Evolutionary conservation across 2,329 filamentous ascomycete species (phyloP).

Genomic region (Talaromyces sp.): DNA sequence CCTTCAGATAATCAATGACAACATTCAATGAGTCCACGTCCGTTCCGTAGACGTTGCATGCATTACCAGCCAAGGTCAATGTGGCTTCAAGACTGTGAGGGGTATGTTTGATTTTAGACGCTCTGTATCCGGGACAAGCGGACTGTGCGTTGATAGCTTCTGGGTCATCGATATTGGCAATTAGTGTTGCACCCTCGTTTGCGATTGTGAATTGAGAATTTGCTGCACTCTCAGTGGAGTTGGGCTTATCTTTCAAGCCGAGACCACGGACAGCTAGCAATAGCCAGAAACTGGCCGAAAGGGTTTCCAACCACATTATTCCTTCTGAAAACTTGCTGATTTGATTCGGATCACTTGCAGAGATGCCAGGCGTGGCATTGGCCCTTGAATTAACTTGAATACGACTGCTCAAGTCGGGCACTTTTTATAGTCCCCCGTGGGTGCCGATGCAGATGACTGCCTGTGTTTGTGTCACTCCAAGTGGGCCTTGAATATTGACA

Average conservation of each 20-base stretch:
- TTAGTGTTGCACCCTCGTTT: constrained; percentile 50
- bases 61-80: constrained; percentile 54
- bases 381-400: background rate
- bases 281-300: constrained; percentile 30
- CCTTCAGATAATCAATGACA: constrained; percentile 67
- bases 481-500: too few relatives aligned
- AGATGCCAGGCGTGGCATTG: too few relatives aligned
- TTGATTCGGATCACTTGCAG: too few relatives aligned
- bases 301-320: background rate
- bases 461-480: too few relatives aligned
- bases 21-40: constrained; percentile 70
- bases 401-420: too few relatives aligned
- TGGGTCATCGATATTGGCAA: constrained; percentile 68
- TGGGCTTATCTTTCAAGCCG: constrained; percentile 15
- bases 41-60: constrained; percentile 75
- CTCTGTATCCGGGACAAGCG: constrained; percentile 64
- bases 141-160: constrained; percentile 64
- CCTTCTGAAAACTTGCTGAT: background rate
- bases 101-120: constrained; percentile 52
- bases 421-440: too few relatives aligned
- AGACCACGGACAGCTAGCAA: constrained; percentile 28
- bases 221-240: constrained; percentile 21
- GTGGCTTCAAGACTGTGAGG: constrained; percentile 55
- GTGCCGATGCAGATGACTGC: background rate
- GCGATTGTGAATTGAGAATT: constrained; percentile 50